Evolutionary conservation across 805 yeast genomes (phyloP), one percentile per base, ranked within the genome.

Genomic region (Kuraishia hungarica): DNA sequence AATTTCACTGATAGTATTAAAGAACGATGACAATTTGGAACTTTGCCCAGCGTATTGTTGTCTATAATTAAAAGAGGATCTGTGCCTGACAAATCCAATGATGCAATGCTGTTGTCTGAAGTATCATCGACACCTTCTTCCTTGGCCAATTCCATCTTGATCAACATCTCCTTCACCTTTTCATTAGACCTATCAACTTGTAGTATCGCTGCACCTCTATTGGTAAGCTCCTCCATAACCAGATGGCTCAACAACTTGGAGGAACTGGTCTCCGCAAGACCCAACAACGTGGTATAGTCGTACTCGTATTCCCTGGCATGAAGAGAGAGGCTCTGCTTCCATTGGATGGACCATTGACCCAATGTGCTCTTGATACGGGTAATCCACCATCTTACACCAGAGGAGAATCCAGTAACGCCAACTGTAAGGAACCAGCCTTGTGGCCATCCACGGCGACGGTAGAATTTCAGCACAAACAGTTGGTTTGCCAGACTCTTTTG

Each of bases 301-400:
- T 63, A 60, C 48, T 63, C 62, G 10, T 54, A 46, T n/a, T 61
- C 64, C 24, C 29, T 53, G 29, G 46, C 53, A 23, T 58, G 29
- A 5, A 65, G 57, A 50, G 58, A 54, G 19, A 73, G 57, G 17
- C 68, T 63, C 52, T 75, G 76, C 19, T 72, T 68, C 84, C 84
- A 81, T 53, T 75, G 75, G n/a, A 81, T 65, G 24, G 72, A 69
- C 85, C 86, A 81, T 54, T 76, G 80, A 5, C 84, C 84, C 53
- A 75, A 70, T 15, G 74, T 65, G 2, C 81, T 73, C 58, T 71
- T 74, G 52, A 81, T 73, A 50, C 80, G 67, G 7, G 83, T 75
- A 21, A 80, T 81, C 80, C 80, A 80, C 80, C 83, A 78, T 55
- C 69, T 70, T 8, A 74, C 67, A 26, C 64, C 68, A 2, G 73